Base-by-base conservation (phyloP, 2,329 filamentous ascomycete genomes). In the Aspergillus brunneoviolaceus region DNA sequence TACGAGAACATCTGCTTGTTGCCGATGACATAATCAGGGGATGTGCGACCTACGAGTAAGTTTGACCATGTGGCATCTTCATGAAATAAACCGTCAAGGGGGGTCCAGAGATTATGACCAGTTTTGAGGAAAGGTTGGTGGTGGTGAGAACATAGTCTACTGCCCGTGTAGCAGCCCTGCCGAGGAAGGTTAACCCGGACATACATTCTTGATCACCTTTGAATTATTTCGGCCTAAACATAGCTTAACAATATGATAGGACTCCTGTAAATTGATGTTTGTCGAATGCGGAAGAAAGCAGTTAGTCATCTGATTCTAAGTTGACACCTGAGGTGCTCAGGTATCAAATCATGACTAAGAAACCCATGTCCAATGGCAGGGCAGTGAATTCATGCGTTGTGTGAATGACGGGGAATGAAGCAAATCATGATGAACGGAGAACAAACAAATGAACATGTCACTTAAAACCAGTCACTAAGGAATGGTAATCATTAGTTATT, bases 1-100 rank as follows among this genome's bases (percentile, higher is more conserved):
- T 45, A 45, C 33, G 14, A 45, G 39, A n/a, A 9, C 35, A 4
- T 16, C 42, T 29, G 25, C n/a, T 29, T 9, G 9, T 52, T 19
- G 14, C 16, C 10, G 39, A 25, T 48, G 49, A 58, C 49, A 55
- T 55, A 55, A 55, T 55, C 29, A 58, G 56, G 49, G 42, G 42
- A 35, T 53, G 25, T 33, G 48, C 39, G 39, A 42, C 29, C 9
- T 35, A 16, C 11, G 4, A 35, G 33, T 35, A 35, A 45, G 39
- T 45, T 45, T 45, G 19, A 14, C n/a, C 10, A 57, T 47, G 49
- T 55, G 42, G 42, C 52, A 55, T 25, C 42, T 16, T 35, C 50
- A 35, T 29, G 3, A 19, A 51, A n/a, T 39, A 21, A 14, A 19
- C 16, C 39, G 12, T 45, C 39, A 19, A 45, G 16, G 33, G 7